Evolutionary conservation across 495 filamentous ascomycete species (phyloP), one percentile per base, ranked within the genome.

Genomic region (Penicillium fimorum): DNA sequence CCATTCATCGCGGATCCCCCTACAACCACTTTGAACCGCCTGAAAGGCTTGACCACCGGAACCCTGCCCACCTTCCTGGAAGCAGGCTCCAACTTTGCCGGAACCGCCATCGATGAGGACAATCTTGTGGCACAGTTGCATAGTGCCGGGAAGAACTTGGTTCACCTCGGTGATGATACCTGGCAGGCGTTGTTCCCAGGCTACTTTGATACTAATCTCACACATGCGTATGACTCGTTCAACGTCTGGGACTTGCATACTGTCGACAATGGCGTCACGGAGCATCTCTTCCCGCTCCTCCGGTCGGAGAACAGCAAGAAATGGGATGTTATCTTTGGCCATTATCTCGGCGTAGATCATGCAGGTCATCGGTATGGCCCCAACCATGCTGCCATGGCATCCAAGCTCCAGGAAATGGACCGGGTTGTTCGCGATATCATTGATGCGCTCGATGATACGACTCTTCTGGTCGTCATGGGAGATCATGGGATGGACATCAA

Each of bases 201-300:
- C 8, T 90, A 95, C 69, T 97, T 98, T 63, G 87, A 96, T 66
- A 75, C 82, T 3, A 87, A 91, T 41, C 81, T 97, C 49, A 94
- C 91, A 55, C 79, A 78, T 56, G 83, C 94, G 2, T 97, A 95
- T 68, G 92, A 97, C 70, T 97, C 93, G 41, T 92, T 98, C 71
- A 97, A 97, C 66, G 94, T 97, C 5, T 97, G 92, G 91, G 94
- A 98, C 69, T 70, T 98, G 65, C 92, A 97, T 64, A 97, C 95
- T 0, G 88, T 98, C 15, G 94, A 98, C 64, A 95, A 96, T 62
- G 94, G 94, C 1, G 94, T 98, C n/a, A 89, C 82, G 12, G 87
- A 96, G 63, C 87, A 97, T 67, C 84, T 98, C 29, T 88, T 97
- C 53, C 95, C 94, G 4, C 76, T 96, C 7, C 73, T 97, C 7